These are phyloP conservation scores for Sporothrix humicola DNA, from an alignment of 2,329 filamentous ascomycete species.

Conservation along the genomic window DNA sequence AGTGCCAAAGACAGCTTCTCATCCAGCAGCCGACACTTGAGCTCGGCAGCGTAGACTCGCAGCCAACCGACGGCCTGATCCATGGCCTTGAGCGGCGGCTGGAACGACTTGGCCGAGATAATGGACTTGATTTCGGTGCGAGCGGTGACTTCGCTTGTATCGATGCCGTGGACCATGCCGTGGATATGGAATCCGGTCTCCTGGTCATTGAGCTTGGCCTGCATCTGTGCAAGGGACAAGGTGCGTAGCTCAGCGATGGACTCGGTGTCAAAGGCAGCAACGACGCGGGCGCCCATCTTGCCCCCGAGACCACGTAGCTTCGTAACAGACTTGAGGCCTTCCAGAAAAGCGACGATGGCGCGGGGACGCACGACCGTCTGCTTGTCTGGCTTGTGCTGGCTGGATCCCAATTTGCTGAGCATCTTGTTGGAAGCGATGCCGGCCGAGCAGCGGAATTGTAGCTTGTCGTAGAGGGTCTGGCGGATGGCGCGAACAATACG, in stretches of 20 bases:
- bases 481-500: conserved; percentile 85
- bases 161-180: conserved; percentile 81
- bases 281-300: conserved; percentile 87
- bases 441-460: conserved; percentile 90
- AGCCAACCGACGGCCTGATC: conserved; percentile 87
- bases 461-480: conserved; percentile 66
- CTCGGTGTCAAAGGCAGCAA: conserved; percentile 81
- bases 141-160: conserved; percentile 85
- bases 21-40: conserved; percentile 86
- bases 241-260: conserved; percentile 74
- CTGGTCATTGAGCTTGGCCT: conserved; percentile 79
- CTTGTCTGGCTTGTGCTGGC: conserved; percentile 88
- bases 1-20: conserved; percentile 61
- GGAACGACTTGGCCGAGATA: conserved; percentile 94
- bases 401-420: conserved; percentile 90
- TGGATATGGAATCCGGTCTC: conserved; percentile 81
- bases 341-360: conserved; percentile 78
- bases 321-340: conserved; percentile 88
- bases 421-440: conserved; percentile 91
- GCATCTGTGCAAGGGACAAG: conserved; percentile 75
- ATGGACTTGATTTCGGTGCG: conserved; percentile 96
- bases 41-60: conserved; percentile 88
- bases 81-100: conserved; percentile 76
- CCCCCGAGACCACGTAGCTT: conserved; percentile 96
- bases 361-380: conserved; percentile 93